Conservation (phyloP, 2,329 filamentous ascomycete genomes). For the Claviceps sp. region DNA sequence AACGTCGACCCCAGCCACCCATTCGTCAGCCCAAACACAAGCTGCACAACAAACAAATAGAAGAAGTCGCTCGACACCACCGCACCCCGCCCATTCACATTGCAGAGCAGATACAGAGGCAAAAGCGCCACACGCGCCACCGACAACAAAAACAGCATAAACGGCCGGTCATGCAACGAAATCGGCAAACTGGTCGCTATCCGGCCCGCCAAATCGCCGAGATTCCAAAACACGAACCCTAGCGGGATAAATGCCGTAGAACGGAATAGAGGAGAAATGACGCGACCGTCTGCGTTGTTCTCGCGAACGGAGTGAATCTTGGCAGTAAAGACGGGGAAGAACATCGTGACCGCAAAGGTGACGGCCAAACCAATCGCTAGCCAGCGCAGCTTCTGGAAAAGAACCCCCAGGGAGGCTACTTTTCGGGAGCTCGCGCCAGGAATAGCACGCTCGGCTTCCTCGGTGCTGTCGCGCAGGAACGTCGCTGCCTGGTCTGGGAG, state of each 20-base stretch:
- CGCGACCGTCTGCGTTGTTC: slow-evolving; percentile 21
- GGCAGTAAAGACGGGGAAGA: slow-evolving; percentile 83
- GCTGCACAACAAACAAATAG: slow-evolving; percentile 72
- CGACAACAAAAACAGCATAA: slow-evolving; percentile 52
- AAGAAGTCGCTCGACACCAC: slow-evolving; percentile 69
- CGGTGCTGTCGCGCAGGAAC: slow-evolving; percentile 33
- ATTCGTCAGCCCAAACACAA: slow-evolving; percentile 72
- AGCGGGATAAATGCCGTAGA: slow-evolving; percentile 76
- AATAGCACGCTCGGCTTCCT: slow-evolving; percentile 36
- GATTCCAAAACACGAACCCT: slow-evolving; percentile 86
- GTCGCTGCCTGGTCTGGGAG: slow-evolving; percentile 35
- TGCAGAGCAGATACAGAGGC: slow-evolving; percentile 82
- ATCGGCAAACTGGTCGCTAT: slow-evolving; percentile 47
- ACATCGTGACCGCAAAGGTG: slow-evolving; percentile 79
- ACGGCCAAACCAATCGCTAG: slow-evolving; percentile 63
- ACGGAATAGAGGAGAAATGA: slow-evolving; percentile 46
- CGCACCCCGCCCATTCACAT: slow-evolving; percentile 65
- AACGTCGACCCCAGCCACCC: slow-evolving; percentile 76
- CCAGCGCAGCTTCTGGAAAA: slow-evolving; percentile 71
- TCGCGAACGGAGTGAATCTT: slow-evolving; percentile 39
- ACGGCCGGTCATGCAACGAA: slow-evolving; percentile 49
- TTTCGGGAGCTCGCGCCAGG: slow-evolving; percentile 22
- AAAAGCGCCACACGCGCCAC: slow-evolving; percentile 57
- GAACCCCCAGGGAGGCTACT: slow-evolving; percentile 40
- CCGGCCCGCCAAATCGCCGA: slow-evolving; percentile 71